Evolutionary conservation across 345 rosid species (phyloP), one percentile per base, ranked within the genome.

Genomic region (Populus euphratica): DNA sequence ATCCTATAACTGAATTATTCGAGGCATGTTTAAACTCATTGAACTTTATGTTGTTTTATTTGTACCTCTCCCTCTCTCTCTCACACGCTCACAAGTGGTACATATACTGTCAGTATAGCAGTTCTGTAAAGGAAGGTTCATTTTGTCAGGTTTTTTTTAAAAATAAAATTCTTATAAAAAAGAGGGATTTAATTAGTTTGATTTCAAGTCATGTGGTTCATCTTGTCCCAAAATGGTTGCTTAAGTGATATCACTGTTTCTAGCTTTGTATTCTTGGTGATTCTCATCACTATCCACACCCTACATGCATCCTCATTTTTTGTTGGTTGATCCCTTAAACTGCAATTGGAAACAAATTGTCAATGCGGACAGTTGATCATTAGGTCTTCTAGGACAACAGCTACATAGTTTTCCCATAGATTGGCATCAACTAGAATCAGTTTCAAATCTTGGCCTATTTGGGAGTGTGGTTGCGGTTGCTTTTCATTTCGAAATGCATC

Each of bases 1-100:
- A 95, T 80, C 84, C 89, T 38, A 70, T 92, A 79, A 83, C 86
- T 70, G 89, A 89, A 68, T 67, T 90, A 39, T 93, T 89, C 86
- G 98, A 95, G 94, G 99, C 84, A 91, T 73, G 89, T 69, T 64
- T 64, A 23, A 66, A 18, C 73, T 69, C 33, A 56, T 47, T 41
- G 41, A 77, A 73, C 73, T 70, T 17, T 2, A 38, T 67, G 68
- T 33, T 49, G 68, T 35, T 39, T 71, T 38, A 65, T 35, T 2
- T 0, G 4, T 33, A 21, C 39, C 56, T 11, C n/a, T 64, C 44
- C 5, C 23, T 72, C 68, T 50, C 18, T 49, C 65, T 64, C 20
- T 4, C 43, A 43, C 52, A 12, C 69, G 10, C 54, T 49, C 54
- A 49, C 18, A 1, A 16, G 54, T 49, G 54, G 54, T 49, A 49